phyloP scores from a whole-genome alignment of 257 asterid species.

The Handroanthus guayacan region DNA sequence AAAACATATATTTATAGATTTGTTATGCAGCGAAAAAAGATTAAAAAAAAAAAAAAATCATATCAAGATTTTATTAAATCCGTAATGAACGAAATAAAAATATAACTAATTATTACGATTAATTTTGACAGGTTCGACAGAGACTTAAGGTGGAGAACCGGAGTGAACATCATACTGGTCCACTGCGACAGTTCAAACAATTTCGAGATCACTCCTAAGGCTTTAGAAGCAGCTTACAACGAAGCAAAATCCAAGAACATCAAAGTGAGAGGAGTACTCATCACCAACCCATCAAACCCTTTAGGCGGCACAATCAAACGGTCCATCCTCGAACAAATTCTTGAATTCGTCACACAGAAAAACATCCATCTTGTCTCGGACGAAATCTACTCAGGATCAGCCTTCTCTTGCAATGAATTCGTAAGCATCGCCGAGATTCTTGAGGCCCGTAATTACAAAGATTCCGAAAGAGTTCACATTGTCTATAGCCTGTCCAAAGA shows the following conservation, averaged over 20 bases:
- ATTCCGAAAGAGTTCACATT: slow-evolving; percentile 43
- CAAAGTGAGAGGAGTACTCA: slow-evolving; percentile 40
- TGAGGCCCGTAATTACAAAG: slow-evolving; percentile 29
- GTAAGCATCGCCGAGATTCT: slow-evolving; percentile 43
- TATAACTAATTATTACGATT: not conserved
- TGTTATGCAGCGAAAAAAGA: too few species aligned
- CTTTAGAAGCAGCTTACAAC: slow-evolving; percentile 38
- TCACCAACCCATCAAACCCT: slow-evolving; percentile 51
- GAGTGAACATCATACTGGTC: slow-evolving; percentile 38
- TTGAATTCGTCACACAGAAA: slow-evolving; percentile 32
- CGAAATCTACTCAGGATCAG: slow-evolving; percentile 46
- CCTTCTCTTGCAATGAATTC: slow-evolving; percentile 41
- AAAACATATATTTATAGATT: too few species aligned
- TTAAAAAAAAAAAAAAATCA: too few species aligned
- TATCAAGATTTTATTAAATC: too few species aligned
- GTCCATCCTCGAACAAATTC: slow-evolving; percentile 34
- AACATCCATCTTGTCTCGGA: slow-evolving; percentile 48
- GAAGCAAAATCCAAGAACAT: slow-evolving; percentile 41
- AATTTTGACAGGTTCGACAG: slow-evolving; percentile 34
- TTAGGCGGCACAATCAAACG: slow-evolving; percentile 40
- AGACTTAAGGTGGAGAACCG: slow-evolving; percentile 41
- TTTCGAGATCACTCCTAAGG: slow-evolving; percentile 42
- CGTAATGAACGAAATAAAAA: too few species aligned
- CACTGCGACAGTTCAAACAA: slow-evolving; percentile 46
- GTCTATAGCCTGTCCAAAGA: slow-evolving; percentile 49